Base-by-base conservation (phyloP, 129 eudicot species). In the Rutidosis leptorrhynchoides region DNA sequence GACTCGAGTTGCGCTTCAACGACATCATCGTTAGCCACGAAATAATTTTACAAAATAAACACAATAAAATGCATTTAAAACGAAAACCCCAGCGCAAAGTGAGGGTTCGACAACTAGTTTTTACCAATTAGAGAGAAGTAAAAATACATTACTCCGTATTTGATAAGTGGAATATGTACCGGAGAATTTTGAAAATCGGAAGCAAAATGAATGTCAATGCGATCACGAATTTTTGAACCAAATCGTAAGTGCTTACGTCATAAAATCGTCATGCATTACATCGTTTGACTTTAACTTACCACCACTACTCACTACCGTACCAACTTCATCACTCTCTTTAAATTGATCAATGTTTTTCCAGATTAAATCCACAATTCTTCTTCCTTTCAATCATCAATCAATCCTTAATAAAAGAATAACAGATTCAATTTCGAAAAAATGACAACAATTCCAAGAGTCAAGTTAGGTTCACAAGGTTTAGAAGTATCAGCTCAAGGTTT, bases 391-490 rank as follows among this genome's bases (percentile, higher is more conserved):
- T 56, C 58, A 5, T 40, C n/a, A 40, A 11, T 12, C 16, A 4
- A n/a, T n/a, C n/a, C n/a, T n/a, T n/a, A n/a, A 0, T 12, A 40
- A 40, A 37, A 10, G 15, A 10, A 37, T 10, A 37, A 9, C 15
- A 11, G 3, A 40, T 37, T 40, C 20, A 28, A 59, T 24, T 8
- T 5, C 51, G n/a, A 29, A 16, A 16, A 10, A 55, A 55, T 70
- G 66, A 19, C 65, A 37, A 16, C 1, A 62, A 48, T 70, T 63
- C 70, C 70, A 60, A 72, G 59, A 60, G 28, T 79, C 22, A 83
- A 83, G 62, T 57, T 83, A 33, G 88, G 88, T 14, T 83, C 84
- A 16, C 71, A 83, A 51, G 87, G 84, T 17, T 58, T 83, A 14
- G 74, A 75, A 49, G 87, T 83, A 33, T 83, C 84, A 10, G 71